Conservation (phyloP, 108 stramenopile genomes). For the Schizochytrium sp. region DNA sequence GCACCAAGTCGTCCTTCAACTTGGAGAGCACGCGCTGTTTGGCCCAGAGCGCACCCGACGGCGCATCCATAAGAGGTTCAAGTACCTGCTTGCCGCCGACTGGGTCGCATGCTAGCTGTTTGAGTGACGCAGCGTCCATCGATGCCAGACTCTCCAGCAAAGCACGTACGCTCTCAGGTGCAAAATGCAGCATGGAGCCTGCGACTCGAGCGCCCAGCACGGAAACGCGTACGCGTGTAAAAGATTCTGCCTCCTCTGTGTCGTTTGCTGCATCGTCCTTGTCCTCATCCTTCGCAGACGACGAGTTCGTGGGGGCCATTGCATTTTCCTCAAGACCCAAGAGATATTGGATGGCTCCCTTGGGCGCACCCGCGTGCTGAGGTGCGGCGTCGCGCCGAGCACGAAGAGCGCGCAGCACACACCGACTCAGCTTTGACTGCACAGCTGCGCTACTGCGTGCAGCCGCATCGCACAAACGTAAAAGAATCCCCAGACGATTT, state of each 20-base stretch:
- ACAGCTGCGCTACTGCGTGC: neutral
- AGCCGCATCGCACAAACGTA: neutral
- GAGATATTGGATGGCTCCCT: neutral
- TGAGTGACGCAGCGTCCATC: neutral
- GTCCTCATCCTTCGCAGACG: neutral
- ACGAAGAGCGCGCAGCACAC: neutral
- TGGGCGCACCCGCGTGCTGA: neutral
- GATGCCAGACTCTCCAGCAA: neutral
- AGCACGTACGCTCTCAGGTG: neutral
- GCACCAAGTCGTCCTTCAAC: neutral
- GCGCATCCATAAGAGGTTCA: neutral
- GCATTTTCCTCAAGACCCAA: neutral
- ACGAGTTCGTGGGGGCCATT: neutral
- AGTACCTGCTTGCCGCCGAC: neutral
- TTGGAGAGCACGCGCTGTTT: constrained; percentile 7
- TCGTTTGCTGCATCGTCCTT: neutral
- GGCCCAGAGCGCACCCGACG: neutral
- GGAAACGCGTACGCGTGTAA: neutral
- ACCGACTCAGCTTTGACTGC: neutral
- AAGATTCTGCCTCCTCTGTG: neutral
- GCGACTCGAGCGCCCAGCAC: neutral
- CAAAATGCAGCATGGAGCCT: neutral
- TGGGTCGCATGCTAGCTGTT: neutral
- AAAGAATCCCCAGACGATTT: neutral
- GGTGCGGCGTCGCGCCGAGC: neutral